Base-by-base conservation (phyloP, 768 basidiomycete species). In the Lactarius deliciosus region DNA sequence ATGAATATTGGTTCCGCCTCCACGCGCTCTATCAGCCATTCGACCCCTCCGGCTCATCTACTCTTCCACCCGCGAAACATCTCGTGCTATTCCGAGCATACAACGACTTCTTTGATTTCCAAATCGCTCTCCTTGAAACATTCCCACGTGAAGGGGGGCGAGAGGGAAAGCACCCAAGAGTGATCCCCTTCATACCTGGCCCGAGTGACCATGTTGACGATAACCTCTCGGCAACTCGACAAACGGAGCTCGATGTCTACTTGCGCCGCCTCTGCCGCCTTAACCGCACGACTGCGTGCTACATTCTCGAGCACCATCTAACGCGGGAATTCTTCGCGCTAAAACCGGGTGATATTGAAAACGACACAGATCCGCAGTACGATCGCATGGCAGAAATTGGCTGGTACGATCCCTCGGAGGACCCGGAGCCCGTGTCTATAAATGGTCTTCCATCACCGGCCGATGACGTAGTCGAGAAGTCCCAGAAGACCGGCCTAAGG, bases 71-170 rank as follows among this genome's bases (percentile, higher is more conserved):
- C 11, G 85, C 91, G 13, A 89, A 85, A 71, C 86, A 89, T 45
- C 86, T 98, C 64, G 87, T 94, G 70, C 82, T 98, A 54, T 99
- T 96, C 79, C 86, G 97, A 60, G 88, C 92, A 30, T 99, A 99
- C 82, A 92, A 96, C 73, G 96, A 99, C 77, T 99, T 99, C 77
- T 98, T 96, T 78, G 92, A 96, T 72, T 98, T 98, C 77, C 97
- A 99, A 74, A 90, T 96, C 64, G 81, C 85, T 5, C 84, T 99
- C 30, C 85, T 98, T 68, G 85, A 94, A 58, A 82, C 84, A 0
- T 98, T 96, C 77, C 95, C 96, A 8, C 84, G 84, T 55, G 97
- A 99, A 78, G 97, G 95, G 18, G 97, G 97, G 28, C 85, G 92
- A 16, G 77, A 87, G 41, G 80, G 84, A 10, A 81, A 81, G 36